Evolutionary conservation across 2,329 filamentous ascomycete genomes (phyloP), one percentile per base, ranked within the genome.

Genomic region (Aureobasidium mangrovei): DNA sequence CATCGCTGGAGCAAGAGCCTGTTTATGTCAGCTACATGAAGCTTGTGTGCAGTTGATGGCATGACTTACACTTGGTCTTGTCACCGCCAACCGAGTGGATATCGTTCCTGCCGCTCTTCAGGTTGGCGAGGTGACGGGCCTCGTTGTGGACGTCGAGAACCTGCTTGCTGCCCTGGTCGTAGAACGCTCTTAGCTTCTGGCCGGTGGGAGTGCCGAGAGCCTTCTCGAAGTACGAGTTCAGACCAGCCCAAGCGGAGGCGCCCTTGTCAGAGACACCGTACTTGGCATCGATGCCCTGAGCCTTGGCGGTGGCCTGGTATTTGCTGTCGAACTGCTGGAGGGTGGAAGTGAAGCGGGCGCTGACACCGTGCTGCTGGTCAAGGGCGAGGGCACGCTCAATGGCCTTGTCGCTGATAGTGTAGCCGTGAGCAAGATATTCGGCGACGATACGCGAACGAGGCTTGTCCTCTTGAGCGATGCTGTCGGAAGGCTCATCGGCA

Each of bases 391-490:
- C 91, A 59, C 80, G 80, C 74, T 93, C 81, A 62, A 95, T 84
- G 48, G 88, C 87, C 55, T 79, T 75, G 67, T 86, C 84, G 58
- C 80, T 90, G 60, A 97, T 78, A 38, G 84, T 80, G 74, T 98
- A 98, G 62, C 93, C 93, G 65, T 96, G 89, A 8, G 93, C 91
- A 33, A 98, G 85, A 72, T 97, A 96, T 75, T 98, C 93, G 60
- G 93, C 93, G 48, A 96, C 72, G 70, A 98, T 95, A 64, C 93
- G 88, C 39, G 87, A 83, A 64, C 91, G 86, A 12, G 93, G 93
- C 80, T 98, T 98, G 77, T 97, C 90, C 73, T 98, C 93, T 69
- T 98, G 93, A 10, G 85, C 83, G 64, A 97, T 84, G 63, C 90
- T 82, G 63, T 89, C 77, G 55, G 73, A 72, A 61, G 79, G 78